Percentiles rank a stretch among this genome's conserved stretches.
phyloP scores from a whole-genome alignment of 805 yeast species.

The Hanseniaspora meyeri region DNA sequence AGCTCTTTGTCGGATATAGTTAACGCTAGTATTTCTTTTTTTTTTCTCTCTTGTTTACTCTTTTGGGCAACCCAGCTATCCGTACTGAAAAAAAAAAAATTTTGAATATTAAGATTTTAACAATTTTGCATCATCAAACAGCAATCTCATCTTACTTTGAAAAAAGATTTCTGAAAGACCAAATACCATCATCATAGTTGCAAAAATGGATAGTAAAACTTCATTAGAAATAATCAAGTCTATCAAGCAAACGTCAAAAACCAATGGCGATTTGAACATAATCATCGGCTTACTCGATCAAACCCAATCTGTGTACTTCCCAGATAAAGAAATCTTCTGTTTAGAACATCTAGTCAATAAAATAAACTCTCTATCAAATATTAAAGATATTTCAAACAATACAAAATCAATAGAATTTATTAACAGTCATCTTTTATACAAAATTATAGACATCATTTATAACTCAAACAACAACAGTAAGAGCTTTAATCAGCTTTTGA shows the following conservation, averaged over 20 bases:
- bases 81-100: background rate
- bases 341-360: slow-evolving; percentile 52
- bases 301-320: slow-evolving; percentile 33
- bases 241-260: slow-evolving; percentile 8
- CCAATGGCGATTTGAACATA: background rate
- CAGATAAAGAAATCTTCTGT: slow-evolving; percentile 42
- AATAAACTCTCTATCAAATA: slow-evolving; percentile 32
- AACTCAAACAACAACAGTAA: background rate
- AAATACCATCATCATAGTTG: slow-evolving; percentile 29
- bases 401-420: background rate
- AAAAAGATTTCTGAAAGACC: slow-evolving; percentile 45
- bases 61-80: background rate
- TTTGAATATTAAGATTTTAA: background rate
- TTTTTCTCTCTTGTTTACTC: background rate
- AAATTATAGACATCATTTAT: slow-evolving; percentile 1
- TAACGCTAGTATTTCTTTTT: background rate
- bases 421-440: background rate
- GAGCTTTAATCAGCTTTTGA: background rate
- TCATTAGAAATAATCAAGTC: slow-evolving; percentile 9
- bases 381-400: slow-evolving; percentile 18
- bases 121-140: too few species aligned
- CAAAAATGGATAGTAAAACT: background rate
- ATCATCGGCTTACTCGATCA: background rate
- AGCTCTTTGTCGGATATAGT: background rate
- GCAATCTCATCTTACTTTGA: background rate